Conservation (phyloP, 768 basidiomycete genomes). For the Lentinula boryana region DNA sequence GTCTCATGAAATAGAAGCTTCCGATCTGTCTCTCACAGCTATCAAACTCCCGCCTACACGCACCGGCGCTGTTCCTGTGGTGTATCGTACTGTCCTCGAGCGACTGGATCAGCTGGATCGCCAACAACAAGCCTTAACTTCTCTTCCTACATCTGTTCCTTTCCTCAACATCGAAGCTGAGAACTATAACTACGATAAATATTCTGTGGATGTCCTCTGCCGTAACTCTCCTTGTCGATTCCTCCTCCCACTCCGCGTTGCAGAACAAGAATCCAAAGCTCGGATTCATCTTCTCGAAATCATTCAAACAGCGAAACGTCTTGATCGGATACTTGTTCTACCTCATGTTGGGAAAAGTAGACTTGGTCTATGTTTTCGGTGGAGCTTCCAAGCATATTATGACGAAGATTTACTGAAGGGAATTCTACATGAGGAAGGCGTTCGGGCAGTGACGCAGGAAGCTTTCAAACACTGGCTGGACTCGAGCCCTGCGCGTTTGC, state of each 20-base stretch:
- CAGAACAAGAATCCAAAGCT: conserved; percentile 57
- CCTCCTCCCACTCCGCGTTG: conserved; percentile 42
- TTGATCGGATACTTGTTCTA: conserved; percentile 54
- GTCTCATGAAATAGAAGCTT: neutral
- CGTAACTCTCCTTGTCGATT: conserved; percentile 31
- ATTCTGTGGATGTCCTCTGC: conserved; percentile 5
- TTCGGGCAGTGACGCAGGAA: neutral
- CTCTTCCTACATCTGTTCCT: neutral
- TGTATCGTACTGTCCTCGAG: conserved; percentile 21
- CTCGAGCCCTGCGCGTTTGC: neutral
- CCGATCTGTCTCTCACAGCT: neutral
- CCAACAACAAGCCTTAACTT: neutral
- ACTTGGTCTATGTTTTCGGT: conserved; percentile 44
- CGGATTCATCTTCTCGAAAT: conserved; percentile 51
- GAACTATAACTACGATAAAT: conserved; percentile 12
- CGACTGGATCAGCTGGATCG: conserved; percentile 15
- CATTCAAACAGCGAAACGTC: conserved; percentile 35
- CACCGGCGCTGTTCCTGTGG: conserved; percentile 10
- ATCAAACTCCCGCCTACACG: neutral
- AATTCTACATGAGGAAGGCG: conserved; percentile 6
- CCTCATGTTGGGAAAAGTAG: conserved; percentile 55
- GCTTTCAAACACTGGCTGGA: neutral
- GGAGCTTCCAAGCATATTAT: conserved; percentile 48
- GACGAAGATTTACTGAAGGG: conserved; percentile 20
- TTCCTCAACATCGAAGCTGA: conserved; percentile 14